A percentile compares a stretch with the other conserved stretches of the same genome.
phyloP scores from a whole-genome alignment of 169 alveolate genomes.

The Theileria luwenshuni region DNA sequence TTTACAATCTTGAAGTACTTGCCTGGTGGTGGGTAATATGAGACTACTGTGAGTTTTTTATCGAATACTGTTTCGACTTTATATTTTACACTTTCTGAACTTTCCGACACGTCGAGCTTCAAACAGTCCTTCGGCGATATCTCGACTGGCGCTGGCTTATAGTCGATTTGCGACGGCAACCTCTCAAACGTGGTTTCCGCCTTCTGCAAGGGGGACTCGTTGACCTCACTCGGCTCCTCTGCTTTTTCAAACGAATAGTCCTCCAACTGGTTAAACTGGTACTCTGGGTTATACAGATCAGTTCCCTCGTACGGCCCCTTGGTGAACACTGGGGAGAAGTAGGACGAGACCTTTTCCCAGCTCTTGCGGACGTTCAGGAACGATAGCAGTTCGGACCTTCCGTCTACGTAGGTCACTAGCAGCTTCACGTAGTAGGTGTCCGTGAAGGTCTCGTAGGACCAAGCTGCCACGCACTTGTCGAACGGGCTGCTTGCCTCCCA shows the following conservation, averaged over 20 bases:
- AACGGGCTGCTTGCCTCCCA: background rate
- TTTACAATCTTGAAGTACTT: background rate
- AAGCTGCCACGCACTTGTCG: conserved; percentile 16
- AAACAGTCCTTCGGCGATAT: background rate
- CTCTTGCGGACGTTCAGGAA: background rate
- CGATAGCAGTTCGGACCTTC: conserved; percentile 8
- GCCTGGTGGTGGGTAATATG: conserved; percentile 2
- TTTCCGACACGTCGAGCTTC: background rate
- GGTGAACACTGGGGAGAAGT: background rate
- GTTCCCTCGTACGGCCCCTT: background rate
- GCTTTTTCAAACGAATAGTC: background rate
- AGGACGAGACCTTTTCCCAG: conserved; percentile 12
- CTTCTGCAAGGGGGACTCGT: background rate
- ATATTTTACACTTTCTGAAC: no score
- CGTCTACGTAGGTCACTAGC: background rate
- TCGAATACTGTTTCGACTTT: background rate
- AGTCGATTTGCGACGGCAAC: background rate
- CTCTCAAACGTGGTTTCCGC: background rate
- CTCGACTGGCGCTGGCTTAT: background rate
- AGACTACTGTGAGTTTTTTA: background rate
- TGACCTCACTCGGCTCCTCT: background rate
- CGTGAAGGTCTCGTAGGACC: conserved; percentile 13
- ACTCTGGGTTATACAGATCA: conserved; percentile 11
- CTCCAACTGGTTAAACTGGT: background rate
- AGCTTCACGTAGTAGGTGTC: background rate